Percentiles rank a stretch among this genome's conserved stretches.
These are phyloP conservation scores for Echium plantagineum DNA, from an alignment of 257 asterid species.

Conservation along the genomic window DNA sequence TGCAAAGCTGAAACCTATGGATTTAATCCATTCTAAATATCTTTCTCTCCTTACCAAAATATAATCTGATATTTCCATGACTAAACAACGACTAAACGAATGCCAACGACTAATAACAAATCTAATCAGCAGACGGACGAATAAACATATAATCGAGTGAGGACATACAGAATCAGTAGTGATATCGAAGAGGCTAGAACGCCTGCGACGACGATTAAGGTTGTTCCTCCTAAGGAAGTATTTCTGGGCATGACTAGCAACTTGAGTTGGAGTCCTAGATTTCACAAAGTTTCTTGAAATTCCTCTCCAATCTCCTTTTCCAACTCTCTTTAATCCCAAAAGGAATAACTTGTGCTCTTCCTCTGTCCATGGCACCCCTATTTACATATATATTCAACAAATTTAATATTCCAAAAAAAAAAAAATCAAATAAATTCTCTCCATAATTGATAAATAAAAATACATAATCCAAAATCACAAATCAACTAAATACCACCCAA, in stretches of 20 bases:
- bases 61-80: not conserved
- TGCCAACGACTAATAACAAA: not conserved
- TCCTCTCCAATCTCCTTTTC: conserved; percentile 91
- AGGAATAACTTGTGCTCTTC: conserved; percentile 82
- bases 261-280: conserved; percentile 89
- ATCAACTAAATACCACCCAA: not conserved
- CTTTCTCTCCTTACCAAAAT: too few species aligned
- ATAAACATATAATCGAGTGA: not conserved
- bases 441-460: not conserved
- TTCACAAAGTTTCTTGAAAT: conserved; percentile 76
- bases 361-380: conserved; percentile 91
- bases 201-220: conserved; percentile 68
- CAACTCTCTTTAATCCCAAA: conserved; percentile 62
- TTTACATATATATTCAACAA: not conserved
- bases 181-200: conserved; percentile 88
- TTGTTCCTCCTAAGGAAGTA: conserved; percentile 69
- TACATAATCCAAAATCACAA: not conserved
- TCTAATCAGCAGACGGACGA: not conserved
- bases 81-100: not conserved
- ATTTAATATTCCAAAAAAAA: not conserved
- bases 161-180: conserved; percentile 59
- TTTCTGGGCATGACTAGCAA: conserved; percentile 92
- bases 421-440: not conserved
- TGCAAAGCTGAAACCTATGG: too few species aligned
- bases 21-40: too few species aligned